Evolutionary conservation across 148 eudicot species (phyloP).

Genomic region (Fallopia convolvulus): DNA sequence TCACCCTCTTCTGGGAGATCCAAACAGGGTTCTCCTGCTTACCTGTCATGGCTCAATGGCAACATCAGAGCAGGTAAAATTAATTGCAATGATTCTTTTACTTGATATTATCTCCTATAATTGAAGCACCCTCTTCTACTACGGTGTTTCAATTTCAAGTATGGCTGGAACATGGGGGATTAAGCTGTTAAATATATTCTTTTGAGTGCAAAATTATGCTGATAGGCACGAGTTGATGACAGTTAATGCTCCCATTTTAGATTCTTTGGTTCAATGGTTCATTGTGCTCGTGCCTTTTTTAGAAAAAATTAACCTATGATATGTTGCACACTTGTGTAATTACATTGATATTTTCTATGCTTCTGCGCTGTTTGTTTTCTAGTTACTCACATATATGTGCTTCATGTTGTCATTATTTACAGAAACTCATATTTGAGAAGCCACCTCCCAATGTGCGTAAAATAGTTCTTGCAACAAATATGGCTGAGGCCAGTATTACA

Average conservation of each 20-base stretch:
- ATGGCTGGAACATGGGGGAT: not conserved
- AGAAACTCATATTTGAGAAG: conserved; percentile 85
- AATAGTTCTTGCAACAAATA: conserved; percentile 88
- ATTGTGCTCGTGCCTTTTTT: not conserved
- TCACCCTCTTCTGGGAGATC: conserved; percentile 94
- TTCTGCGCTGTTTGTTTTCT: not conserved
- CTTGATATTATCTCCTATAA: not conserved
- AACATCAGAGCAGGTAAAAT: conserved; percentile 76
- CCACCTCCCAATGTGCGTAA: conserved; percentile 75
- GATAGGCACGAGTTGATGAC: not conserved
- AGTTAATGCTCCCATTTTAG: not conserved
- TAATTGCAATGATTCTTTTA: not conserved
- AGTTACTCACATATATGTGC: conserved; percentile 1
- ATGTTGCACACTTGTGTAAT: not conserved
- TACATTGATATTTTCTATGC: not conserved
- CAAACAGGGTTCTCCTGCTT: conserved; percentile 85
- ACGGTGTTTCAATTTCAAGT: not conserved
- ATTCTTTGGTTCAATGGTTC: not conserved
- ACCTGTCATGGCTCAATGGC: conserved; percentile 99
- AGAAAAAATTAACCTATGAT: not conserved
- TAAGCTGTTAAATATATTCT: not conserved
- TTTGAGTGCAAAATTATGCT: not conserved
- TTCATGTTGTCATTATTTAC: conserved; percentile 20
- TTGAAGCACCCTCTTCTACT: not conserved
- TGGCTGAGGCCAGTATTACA: conserved; percentile 97